Evolutionary conservation across 2,329 filamentous ascomycete species (phyloP), one percentile per base, ranked within the genome.

Genomic region (Colletotrichum costaricense): DNA sequence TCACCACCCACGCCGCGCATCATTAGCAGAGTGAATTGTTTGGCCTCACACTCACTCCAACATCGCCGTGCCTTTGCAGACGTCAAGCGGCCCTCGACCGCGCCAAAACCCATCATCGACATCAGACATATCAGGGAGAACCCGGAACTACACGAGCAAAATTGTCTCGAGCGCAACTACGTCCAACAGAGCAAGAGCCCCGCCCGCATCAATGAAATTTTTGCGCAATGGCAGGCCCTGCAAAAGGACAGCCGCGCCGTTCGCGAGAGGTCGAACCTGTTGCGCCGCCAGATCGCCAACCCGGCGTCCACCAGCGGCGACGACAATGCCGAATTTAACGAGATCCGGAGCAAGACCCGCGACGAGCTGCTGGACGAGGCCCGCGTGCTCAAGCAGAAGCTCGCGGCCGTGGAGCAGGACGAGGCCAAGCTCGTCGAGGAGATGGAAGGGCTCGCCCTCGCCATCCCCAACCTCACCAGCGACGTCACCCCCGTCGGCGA

Each of bases 71-170:
- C 69, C 7, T 75, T 75, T 64, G 68, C 78, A 60, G 78, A 80
- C 59, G 67, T 72, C 57, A 82, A 81, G 71, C 88, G 92, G 52
- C 93, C 93, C 5, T 87, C 93, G 2, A 92, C 89, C 65, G 95
- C 94, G 16, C 95, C 95, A 12, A 96, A 94, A 81, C 91, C 94
- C 30, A 89, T 89, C 59, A 89, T 97, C 76, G 93, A 98, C 84
- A 89, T 97, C 80, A 96, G 94, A 82, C 93, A 97, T 84, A 98
- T 99, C 81, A 95, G 95, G 71, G 90, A 95, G 79, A 94, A 97
- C 82, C 91, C 93, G 19, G 90, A 92, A 16, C 88, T 97, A 19
- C 94, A 98, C 86, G 89, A 93, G 77, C 87, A 93, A 76, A 98
- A 97, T 80, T 97, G 94, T 83, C 81, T 93, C 73, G 92, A 95